phyloP scores from a whole-genome alignment of 805 yeast genomes.

The Hanseniaspora thailandica region DNA sequence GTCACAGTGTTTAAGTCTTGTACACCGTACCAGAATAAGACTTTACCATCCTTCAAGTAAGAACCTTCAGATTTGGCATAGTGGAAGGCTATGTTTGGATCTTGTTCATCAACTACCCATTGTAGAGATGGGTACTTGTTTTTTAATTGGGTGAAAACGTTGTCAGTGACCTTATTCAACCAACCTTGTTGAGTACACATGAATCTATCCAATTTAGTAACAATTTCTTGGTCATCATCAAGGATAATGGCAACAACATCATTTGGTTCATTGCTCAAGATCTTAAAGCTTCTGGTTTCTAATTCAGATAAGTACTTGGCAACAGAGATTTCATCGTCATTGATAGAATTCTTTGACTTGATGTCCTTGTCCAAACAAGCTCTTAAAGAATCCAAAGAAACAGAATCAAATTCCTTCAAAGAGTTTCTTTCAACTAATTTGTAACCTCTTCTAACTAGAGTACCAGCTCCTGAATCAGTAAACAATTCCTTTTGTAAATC shows the following conservation, averaged over 20 bases:
- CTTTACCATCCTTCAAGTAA: conserved; percentile 74
- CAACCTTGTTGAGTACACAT: conserved; percentile 83
- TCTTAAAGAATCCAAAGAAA: conserved; percentile 63
- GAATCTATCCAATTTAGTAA: conserved; percentile 58
- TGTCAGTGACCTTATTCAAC: conserved; percentile 95
- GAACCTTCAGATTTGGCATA: conserved; percentile 92
- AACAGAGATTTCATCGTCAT: conserved; percentile 41
- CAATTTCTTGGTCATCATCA: conserved; percentile 42
- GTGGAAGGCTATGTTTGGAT: conserved; percentile 82
- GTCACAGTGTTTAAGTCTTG: conserved; percentile 50
- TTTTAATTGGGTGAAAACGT: conserved; percentile 70
- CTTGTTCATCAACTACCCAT: conserved; percentile 87
- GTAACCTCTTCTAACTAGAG: conserved; percentile 94
- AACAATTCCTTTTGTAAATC: conserved; percentile 94
- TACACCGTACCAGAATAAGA: conserved; percentile 91
- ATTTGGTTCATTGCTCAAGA: conserved; percentile 90
- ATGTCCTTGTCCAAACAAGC: conserved; percentile 65
- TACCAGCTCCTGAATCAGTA: conserved; percentile 98
- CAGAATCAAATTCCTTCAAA: conserved; percentile 46
- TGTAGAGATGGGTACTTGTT: conserved; percentile 62
- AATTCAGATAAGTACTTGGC: conserved; percentile 71
- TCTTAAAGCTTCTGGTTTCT: conserved; percentile 50
- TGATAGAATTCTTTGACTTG: conserved; percentile 26
- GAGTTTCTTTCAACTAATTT: conserved; percentile 64
- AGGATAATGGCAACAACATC: conserved; percentile 85